A percentile compares a stretch with the other conserved stretches of the same genome.
Conservation (phyloP, 2,329 filamentous ascomycete genomes). For the Clarireedia sp. region DNA sequence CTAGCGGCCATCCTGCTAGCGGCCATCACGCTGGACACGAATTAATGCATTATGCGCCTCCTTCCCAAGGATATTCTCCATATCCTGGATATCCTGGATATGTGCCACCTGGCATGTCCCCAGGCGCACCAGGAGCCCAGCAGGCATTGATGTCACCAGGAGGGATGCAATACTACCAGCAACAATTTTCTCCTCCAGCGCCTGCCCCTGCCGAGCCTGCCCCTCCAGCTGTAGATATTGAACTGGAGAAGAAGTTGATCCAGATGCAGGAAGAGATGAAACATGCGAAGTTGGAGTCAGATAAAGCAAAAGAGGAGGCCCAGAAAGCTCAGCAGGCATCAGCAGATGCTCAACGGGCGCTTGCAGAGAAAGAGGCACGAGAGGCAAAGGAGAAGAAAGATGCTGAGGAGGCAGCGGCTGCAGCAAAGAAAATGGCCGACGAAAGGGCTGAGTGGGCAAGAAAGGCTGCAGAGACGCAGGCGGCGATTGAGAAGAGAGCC, state of each 20-base stretch:
- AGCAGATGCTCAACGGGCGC: slow-evolving; percentile 34
- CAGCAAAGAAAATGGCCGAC: slow-evolving; percentile 37
- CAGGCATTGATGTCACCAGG: slow-evolving; percentile 1
- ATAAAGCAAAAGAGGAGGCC: slow-evolving; percentile 31
- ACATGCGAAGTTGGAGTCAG: slow-evolving; percentile 32
- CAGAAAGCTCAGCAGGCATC: slow-evolving; percentile 22
- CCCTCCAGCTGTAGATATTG: slow-evolving; percentile 20
- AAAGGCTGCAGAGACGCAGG: slow-evolving; percentile 37
- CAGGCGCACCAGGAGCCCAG: not conserved
- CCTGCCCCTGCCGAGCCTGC: slow-evolving; percentile 8
- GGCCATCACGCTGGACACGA: slow-evolving; percentile 16
- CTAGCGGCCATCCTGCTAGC: not conserved
- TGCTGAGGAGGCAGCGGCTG: slow-evolving; percentile 30
- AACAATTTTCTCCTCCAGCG: slow-evolving; percentile 20
- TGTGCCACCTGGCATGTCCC: slow-evolving; percentile 15
- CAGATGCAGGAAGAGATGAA: slow-evolving; percentile 51
- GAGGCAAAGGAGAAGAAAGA: slow-evolving; percentile 25
- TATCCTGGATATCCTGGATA: slow-evolving; percentile 21
- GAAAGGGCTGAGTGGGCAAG: slow-evolving; percentile 36
- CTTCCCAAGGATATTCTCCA: slow-evolving; percentile 13
- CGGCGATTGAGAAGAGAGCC: slow-evolving; percentile 16
- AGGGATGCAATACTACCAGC: slow-evolving; percentile 20
- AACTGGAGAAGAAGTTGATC: slow-evolving; percentile 46
- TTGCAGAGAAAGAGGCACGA: slow-evolving; percentile 33
- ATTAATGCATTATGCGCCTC: slow-evolving; percentile 28